phyloP scores from a whole-genome alignment of 108 stramenopile genomes.

The Nannochloropsis gaditana region DNA sequence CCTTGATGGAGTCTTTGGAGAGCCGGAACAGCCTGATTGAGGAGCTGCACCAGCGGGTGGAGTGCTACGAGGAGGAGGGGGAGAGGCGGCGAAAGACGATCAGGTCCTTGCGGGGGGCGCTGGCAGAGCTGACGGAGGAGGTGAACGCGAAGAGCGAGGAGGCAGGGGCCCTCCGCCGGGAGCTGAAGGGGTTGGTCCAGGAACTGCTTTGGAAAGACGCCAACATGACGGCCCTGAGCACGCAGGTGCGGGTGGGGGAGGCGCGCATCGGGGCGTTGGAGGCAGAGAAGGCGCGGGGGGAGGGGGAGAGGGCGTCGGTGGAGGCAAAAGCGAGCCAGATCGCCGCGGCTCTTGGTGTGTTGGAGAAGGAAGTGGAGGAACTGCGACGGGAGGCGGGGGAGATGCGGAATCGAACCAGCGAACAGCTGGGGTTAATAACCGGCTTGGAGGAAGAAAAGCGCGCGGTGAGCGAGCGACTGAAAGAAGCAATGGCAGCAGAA shows the following conservation, averaged over 20 bases:
- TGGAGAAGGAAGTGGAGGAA: neutral
- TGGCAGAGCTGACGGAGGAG: slow-evolving; percentile 8
- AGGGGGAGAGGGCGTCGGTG: slow-evolving; percentile 8
- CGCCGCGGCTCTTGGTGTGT: neutral
- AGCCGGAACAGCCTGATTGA: neutral
- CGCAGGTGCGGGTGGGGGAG: neutral
- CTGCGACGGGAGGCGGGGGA: neutral
- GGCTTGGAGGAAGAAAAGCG: neutral
- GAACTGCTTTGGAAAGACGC: neutral
- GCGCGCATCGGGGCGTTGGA: neutral
- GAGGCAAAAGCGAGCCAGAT: neutral
- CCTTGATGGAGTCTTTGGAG: neutral
- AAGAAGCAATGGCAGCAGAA: neutral
- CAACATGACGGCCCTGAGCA: neutral
- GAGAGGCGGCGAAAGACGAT: neutral
- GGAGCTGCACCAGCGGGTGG: neutral
- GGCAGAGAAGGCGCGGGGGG: neutral
- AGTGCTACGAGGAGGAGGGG: slow-evolving; percentile 11
- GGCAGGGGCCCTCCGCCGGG: neutral
- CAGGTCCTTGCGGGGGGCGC: neutral
- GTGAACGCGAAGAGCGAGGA: neutral
- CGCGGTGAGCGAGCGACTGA: neutral
- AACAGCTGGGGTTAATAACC: neutral
- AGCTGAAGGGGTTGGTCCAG: neutral
- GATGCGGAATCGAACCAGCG: neutral